A percentile compares a stretch with the other conserved stretches of the same genome.
phyloP scores from a whole-genome alignment of 345 rosid species.

The Dimocarpus longan region DNA sequence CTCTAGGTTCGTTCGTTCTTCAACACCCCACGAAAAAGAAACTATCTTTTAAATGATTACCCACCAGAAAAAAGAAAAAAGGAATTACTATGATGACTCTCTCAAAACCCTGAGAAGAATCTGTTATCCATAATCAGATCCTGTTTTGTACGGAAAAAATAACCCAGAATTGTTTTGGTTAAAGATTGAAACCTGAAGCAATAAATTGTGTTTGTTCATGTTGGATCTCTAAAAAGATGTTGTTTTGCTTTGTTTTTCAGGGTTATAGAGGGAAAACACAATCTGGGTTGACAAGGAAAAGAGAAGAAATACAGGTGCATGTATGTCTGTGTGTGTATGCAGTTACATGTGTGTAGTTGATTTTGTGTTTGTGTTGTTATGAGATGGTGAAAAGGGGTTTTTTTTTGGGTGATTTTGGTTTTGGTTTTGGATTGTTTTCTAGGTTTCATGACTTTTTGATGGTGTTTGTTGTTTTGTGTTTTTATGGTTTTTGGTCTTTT shows the following conservation, averaged over 20 bases:
- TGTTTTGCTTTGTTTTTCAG: constrained; percentile 20
- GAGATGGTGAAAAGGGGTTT: too few relatives aligned
- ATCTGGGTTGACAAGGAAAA: neutral
- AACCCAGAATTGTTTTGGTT: neutral
- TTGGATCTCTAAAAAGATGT: constrained; percentile 30
- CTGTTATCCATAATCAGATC: constrained; percentile 22
- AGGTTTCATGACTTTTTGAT: neutral
- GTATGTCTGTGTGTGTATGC: neutral
- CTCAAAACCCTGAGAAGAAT: constrained; percentile 23
- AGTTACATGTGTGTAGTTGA: neutral
- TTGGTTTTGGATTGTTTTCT: neutral
- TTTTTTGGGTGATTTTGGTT: too few relatives aligned
- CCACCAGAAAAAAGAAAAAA: neutral
- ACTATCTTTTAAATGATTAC: constrained; percentile 16
- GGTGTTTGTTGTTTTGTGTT: neutral
- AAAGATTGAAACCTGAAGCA: neutral
- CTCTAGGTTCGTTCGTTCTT: constrained; percentile 35
- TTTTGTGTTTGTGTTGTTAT: constrained; percentile 4
- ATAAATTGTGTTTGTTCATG: neutral
- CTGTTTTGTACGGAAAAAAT: constrained; percentile 12
- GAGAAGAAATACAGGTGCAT: constrained; percentile 25
- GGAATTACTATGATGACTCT: constrained; percentile 10
- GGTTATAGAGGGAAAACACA: constrained; percentile 18
- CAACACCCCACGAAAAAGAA: neutral
- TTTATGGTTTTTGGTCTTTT: neutral